Conservation (phyloP, 352 stramenopile species). For the Globisporangium megalacanthum region DNA sequence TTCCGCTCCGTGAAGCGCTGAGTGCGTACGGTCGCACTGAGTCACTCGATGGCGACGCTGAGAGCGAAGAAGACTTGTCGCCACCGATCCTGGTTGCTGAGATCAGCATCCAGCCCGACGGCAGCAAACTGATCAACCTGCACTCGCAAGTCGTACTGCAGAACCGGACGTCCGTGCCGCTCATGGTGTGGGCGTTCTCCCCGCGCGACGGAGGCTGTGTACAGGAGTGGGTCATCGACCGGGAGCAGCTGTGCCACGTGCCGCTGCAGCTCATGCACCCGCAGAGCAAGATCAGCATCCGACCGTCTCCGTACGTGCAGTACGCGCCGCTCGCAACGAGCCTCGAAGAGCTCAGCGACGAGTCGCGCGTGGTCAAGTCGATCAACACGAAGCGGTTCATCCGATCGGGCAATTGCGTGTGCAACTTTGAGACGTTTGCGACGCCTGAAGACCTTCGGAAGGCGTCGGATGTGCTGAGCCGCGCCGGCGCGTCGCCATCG, state of each 20-base stretch:
- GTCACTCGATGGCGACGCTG: constrained; percentile 22
- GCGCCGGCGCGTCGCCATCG: constrained; percentile 23
- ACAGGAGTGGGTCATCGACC: constrained; percentile 82
- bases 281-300: constrained; percentile 85
- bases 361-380: constrained; percentile 58
- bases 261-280: constrained; percentile 81
- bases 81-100: constrained; percentile 78
- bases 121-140: constrained; percentile 84
- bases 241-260: constrained; percentile 76
- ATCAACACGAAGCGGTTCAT: constrained; percentile 83
- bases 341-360: constrained; percentile 73
- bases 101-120: constrained; percentile 83
- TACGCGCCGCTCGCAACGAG: constrained; percentile 79
- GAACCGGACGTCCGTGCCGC: constrained; percentile 80
- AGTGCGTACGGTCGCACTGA: constrained; percentile 14
- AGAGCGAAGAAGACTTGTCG: constrained; percentile 46
- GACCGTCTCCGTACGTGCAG: constrained; percentile 77
- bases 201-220: constrained; percentile 69
- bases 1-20: constrained; percentile 61
- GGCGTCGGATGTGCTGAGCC: constrained; percentile 25
- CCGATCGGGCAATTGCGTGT: constrained; percentile 64
- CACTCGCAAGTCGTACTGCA: constrained; percentile 85
- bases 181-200: constrained; percentile 88
- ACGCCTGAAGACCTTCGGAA: constrained; percentile 62
- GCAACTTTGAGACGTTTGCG: constrained; percentile 77